phyloP scores from a whole-genome alignment of 176 grass and related monocot genomes.

The Alopecurus myosuroides region DNA sequence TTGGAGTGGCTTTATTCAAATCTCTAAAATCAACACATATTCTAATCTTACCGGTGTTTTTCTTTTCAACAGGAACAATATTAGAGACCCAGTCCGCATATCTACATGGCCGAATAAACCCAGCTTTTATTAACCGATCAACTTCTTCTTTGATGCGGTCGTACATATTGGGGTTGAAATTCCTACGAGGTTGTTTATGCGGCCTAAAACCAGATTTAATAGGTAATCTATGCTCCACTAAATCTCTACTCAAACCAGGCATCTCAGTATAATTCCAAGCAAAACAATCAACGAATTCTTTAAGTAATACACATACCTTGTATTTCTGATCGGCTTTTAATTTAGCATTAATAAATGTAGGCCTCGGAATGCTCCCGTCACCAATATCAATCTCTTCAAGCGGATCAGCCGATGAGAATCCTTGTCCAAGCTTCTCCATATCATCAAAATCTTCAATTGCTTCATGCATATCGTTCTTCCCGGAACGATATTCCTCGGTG shows the following conservation, averaged over 20 bases:
- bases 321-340: background rate
- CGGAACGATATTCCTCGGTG: background rate
- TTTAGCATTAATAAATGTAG: background rate
- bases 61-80: background rate
- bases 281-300: slow-evolving; percentile 8
- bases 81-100: background rate
- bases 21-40: background rate
- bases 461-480: background rate
- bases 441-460: background rate
- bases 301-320: background rate
- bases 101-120: background rate
- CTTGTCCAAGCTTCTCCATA: background rate
- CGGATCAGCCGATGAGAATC: background rate
- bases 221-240: too few species aligned
- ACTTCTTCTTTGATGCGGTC: background rate
- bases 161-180: background rate
- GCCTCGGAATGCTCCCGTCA: background rate
- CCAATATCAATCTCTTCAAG: background rate
- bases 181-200: too few species aligned
- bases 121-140: background rate
- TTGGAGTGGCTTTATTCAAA: background rate
- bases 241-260: background rate
- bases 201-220: too few species aligned
- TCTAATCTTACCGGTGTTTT: background rate
- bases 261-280: background rate